Evolutionary conservation across 2,329 filamentous ascomycete species (phyloP).

Genomic region (Chrysoporthe deuterocubensis): DNA sequence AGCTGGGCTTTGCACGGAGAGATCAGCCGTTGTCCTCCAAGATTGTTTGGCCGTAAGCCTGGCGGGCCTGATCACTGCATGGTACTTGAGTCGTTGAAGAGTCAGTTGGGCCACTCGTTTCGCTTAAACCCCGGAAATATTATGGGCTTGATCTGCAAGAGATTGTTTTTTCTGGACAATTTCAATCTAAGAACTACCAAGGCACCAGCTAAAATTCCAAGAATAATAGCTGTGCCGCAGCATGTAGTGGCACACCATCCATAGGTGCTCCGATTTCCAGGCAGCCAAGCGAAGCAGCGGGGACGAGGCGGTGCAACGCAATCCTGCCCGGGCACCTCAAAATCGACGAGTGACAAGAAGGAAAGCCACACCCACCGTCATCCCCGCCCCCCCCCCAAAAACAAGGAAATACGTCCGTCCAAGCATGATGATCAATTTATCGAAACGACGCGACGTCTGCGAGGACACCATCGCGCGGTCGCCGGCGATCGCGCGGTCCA

Average conservation of each 20-base stretch:
- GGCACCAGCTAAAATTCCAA: background rate
- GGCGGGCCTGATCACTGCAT: background rate
- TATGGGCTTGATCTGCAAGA: background rate
- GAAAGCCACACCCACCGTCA: no score
- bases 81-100: background rate
- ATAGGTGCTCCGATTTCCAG: background rate
- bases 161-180: background rate
- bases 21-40: background rate
- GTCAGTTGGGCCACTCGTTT: background rate
- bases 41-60: background rate
- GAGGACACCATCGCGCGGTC: slow-evolving; percentile 11
- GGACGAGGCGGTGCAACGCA: background rate
- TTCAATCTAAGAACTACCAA: background rate
- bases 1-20: background rate
- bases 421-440: background rate
- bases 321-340: background rate
- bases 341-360: background rate
- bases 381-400: background rate
- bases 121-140: background rate
- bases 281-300: background rate
- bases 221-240: background rate
- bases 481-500: background rate
- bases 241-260: background rate
- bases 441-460: background rate
- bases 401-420: background rate